Conservation (phyloP, 208 protist species). For the Strigomonas galati region DNA sequence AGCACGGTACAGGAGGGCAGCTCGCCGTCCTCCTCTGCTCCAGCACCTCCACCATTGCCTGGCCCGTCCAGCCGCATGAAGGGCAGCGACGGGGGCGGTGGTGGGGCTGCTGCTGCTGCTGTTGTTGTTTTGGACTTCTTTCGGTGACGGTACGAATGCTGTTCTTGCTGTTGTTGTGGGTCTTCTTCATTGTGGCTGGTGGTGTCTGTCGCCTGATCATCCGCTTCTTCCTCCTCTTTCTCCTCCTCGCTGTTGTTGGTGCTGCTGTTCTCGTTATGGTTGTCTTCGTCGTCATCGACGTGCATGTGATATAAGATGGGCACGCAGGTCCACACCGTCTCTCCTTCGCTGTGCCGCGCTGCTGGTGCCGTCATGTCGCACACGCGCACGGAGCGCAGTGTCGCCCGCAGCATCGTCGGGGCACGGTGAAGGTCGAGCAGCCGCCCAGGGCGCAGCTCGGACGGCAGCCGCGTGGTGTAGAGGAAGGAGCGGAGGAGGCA, state of each 20-base stretch:
- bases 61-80: constrained; percentile 2
- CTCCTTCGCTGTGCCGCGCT: neutral
- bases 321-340: constrained; percentile 14
- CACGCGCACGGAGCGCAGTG: constrained; percentile 37
- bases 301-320: constrained; percentile 21
- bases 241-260: neutral
- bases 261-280: neutral
- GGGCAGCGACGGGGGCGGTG: no score
- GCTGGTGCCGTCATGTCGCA: constrained; percentile 34
- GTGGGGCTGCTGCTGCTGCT: no score
- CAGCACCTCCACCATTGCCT: constrained; percentile 4
- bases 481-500: constrained; percentile 28
- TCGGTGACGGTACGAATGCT: neutral
- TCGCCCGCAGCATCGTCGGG: constrained; percentile 21
- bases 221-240: neutral
- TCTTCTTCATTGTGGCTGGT: constrained; percentile 1
- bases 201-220: neutral
- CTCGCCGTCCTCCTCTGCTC: constrained; percentile 18
- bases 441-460: constrained; percentile 7
- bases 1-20: constrained; percentile 45
- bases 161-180: neutral
- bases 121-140: neutral
- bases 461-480: constrained; percentile 13
- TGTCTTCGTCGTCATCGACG: constrained; percentile 8
- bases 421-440: neutral